Evolutionary conservation across 805 yeast genomes (phyloP), one percentile per base, ranked within the genome.

Genomic region (Starmerella roubikii): DNA sequence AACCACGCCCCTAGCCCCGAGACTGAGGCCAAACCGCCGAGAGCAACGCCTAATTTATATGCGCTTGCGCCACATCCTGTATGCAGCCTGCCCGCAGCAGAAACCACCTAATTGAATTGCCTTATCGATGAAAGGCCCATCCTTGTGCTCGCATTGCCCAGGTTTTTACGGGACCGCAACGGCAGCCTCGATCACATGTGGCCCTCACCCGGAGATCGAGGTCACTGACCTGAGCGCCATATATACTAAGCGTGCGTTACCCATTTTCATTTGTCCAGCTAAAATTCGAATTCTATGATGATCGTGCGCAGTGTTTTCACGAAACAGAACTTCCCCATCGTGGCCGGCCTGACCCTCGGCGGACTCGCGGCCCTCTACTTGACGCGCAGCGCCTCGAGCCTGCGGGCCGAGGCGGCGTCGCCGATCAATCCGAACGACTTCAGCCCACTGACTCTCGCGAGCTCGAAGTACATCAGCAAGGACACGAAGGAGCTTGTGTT

Each of bases 401-500:
- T 53, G 26, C 51, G 45, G 17, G 48, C 50, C 10, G 55, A 52
- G 37, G 33, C 52, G 9, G 48, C 39, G 10, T 43, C 51, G 9
- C 10, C 10, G 24, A 41, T 51, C 13, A 42, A 48, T 51, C 34
- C 47, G 52, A 37, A 49, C 52, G 37, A 65, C 60, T 50, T 69
- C 65, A 23, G 44, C 60, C 30, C 42, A 55, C n/a, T 52, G 16
- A 44, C 50, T 24, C 39, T 52, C 22, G 35, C 37, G 34, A 32
- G 40, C 37, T 19, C 46, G 42, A 37, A 42, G 35, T 52, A 49
- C 34, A 30, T 56, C 21, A 44, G 53, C 44, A 54, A 52, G 45
- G 59, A 59, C 47, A 51, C 88, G 54, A 79, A 74, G 60, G 69
- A 72, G 52, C 70, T 80, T 54, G 68, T 73, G 19, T 83, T 86